Evolutionary conservation across 768 basidiomycete genomes (phyloP).

Genomic region (Serendipita vermifera): DNA sequence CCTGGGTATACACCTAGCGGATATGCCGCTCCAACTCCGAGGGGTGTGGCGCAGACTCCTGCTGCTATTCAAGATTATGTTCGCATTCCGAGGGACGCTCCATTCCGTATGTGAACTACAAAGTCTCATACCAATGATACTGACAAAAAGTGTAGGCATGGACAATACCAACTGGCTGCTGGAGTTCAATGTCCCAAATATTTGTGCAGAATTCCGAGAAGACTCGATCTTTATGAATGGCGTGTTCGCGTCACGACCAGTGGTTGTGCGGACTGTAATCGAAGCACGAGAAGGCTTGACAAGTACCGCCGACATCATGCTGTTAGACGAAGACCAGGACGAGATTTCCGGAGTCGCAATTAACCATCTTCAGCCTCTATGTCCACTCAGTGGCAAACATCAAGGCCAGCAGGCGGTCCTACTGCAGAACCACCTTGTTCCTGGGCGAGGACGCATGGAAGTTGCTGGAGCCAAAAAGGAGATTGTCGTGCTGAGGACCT

Average conservation of each 20-base stretch:
- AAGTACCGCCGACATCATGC: not conserved
- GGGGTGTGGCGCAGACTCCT: not conserved
- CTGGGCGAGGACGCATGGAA: not conserved
- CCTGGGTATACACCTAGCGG: not conserved
- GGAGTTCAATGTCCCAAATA: not conserved
- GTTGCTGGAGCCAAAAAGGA: not conserved
- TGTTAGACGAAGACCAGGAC: not conserved
- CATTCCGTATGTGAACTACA: not conserved
- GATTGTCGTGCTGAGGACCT: not conserved
- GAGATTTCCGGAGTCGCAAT: not conserved
- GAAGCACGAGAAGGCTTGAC: not conserved
- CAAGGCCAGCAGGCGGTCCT: not conserved
- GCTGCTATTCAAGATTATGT: not conserved
- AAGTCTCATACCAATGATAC: not conserved
- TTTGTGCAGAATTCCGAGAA: not conserved
- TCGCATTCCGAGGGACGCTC: not conserved
- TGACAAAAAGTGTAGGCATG: not conserved
- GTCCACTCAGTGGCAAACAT: not conserved
- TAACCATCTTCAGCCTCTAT: not conserved
- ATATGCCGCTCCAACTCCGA: not conserved
- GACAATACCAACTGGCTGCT: constrained; percentile 3
- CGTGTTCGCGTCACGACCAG: not conserved
- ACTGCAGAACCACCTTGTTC: not conserved
- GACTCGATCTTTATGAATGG: not conserved
- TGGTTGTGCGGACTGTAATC: not conserved